Conservation (phyloP, 441 rosid species). For the Erodium chrysanthum region DNA sequence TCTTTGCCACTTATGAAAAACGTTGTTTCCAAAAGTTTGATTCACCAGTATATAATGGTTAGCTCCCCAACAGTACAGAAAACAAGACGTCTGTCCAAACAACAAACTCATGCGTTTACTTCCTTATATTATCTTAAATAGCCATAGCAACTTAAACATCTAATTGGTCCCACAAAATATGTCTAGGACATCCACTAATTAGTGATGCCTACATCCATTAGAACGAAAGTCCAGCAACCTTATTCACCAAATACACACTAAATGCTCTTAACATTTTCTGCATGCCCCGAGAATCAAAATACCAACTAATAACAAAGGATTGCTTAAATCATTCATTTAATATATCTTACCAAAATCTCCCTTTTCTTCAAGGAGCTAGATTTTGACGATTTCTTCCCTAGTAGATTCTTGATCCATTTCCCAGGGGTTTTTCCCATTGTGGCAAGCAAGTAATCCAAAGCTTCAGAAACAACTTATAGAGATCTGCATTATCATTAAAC, state of each 20-base stretch:
- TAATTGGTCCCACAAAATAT: background rate
- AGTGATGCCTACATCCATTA: background rate
- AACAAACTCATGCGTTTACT: background rate
- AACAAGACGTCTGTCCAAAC: background rate
- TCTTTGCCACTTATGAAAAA: conserved; percentile 4
- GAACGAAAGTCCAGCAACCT: background rate
- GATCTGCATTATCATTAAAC: conserved; percentile 17
- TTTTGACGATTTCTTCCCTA: conserved; percentile 67
- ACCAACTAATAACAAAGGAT: background rate
- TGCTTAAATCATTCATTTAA: background rate
- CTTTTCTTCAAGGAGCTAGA: conserved; percentile 48
- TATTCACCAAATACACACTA: conserved; percentile 2
- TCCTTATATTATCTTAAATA: background rate
- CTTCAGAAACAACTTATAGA: conserved; percentile 15
- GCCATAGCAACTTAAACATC: background rate
- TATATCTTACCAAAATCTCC: conserved; percentile 32
- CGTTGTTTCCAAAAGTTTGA: background rate
- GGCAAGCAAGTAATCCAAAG: conserved; percentile 4
- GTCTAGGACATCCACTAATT: background rate
- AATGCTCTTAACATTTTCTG: background rate
- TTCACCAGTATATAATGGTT: background rate
- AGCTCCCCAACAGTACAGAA: background rate
- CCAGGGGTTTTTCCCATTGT: conserved; percentile 67
- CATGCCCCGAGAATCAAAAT: background rate
- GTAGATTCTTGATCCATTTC: conserved; percentile 69